Evolutionary conservation across 768 basidiomycete genomes (phyloP).

Genomic region (Gloeopeniophorella convolvens): DNA sequence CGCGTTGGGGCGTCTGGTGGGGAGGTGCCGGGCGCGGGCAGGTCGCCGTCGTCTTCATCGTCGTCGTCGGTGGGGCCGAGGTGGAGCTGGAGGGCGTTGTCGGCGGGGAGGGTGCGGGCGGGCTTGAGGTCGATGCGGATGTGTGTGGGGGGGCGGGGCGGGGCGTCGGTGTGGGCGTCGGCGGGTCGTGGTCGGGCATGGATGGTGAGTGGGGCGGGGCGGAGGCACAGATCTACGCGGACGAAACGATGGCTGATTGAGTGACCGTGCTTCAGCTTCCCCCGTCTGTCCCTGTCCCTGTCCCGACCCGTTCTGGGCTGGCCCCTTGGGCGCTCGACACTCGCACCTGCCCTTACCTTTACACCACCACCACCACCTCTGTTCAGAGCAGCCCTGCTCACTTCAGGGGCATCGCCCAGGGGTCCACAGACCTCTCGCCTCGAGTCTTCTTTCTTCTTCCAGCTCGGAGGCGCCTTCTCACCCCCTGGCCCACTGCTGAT

Average conservation of each 20-base stretch:
- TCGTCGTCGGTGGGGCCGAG: not conserved
- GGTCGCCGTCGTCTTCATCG: conserved; percentile 8
- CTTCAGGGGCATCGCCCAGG: too few species aligned
- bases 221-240: too few species aligned
- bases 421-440: too few species aligned
- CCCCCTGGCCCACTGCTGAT: too few species aligned
- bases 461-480: too few species aligned
- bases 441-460: too few species aligned
- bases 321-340: too few species aligned
- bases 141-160: not conserved
- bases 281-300: too few species aligned
- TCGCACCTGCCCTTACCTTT: not conserved
- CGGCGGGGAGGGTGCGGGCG: not conserved
- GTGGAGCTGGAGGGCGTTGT: not conserved
- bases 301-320: too few species aligned
- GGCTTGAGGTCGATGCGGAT: not conserved
- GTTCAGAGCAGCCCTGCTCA: not conserved
- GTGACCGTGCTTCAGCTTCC: too few species aligned
- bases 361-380: not conserved
- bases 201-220: not conserved
- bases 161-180: not conserved
- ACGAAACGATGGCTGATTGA: too few species aligned
- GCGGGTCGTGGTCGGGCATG: not conserved
- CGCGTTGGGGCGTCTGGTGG: not conserved
- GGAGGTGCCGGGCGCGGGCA: not conserved